Conservation (phyloP, 129 eudicot genomes). For the sunflower (Helianthus annuus) region HanXRQr2.0-SUNRISE NC_035442.2:175074969-175075468, state of each 20-base stretch:
- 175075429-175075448: not conserved
- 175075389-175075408: too few species aligned
- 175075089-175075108: conserved; percentile 6
- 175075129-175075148: conserved; percentile 33
- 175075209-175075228: conserved; percentile 11
- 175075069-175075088: not conserved
- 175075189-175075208: not conserved
- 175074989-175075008: conserved; percentile 38
- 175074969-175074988: conserved; percentile 77
- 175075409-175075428: not conserved
- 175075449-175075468: not conserved
- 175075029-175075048: too few species aligned
- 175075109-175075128: conserved; percentile 28
- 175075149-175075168: conserved; percentile 29
- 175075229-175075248: conserved; percentile 1
- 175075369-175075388: too few species aligned
- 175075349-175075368: too few species aligned
- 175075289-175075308: not conserved
- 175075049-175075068: conserved; percentile 12
- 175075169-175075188: conserved; percentile 26
- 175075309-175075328: too few species aligned
- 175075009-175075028: conserved; percentile 23
- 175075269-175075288: conserved; percentile 10
- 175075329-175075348: too few species aligned
- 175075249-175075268: conserved; percentile 10